A percentile compares a stretch with the other conserved stretches of the same genome.
Conservation (phyloP, 2,329 filamentous ascomycete genomes). For the Aspergillus sp. region DNA sequence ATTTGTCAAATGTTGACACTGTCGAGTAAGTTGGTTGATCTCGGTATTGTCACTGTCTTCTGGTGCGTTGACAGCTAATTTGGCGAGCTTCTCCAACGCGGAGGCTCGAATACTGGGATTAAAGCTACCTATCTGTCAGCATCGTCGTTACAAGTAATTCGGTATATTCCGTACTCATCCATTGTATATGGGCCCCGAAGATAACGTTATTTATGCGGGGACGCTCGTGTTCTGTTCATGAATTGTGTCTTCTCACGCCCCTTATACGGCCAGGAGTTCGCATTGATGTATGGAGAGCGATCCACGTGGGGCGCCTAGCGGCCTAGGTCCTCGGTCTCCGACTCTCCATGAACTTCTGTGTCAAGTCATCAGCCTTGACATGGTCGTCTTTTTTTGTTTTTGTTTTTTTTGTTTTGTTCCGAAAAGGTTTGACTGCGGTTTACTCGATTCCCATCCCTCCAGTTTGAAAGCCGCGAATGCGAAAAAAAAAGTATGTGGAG, state of each 20-base stretch:
- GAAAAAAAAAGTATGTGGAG: too few species aligned
- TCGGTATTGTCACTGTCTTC: constrained; percentile 30
- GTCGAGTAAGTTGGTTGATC: constrained; percentile 36
- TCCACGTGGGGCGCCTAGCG: constrained; percentile 1
- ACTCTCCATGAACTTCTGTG: neutral
- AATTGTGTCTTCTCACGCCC: neutral
- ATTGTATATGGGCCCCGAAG: constrained; percentile 17
- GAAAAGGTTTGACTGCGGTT: too few species aligned
- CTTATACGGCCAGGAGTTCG: neutral
- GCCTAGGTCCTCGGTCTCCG: neutral
- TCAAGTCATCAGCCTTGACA: too few species aligned
- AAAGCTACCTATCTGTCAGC: constrained; percentile 26
- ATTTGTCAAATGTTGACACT: constrained; percentile 26
- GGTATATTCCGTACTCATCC: constrained; percentile 30
- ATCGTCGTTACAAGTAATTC: neutral
- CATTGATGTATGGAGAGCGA: neutral
- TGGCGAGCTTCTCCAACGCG: constrained; percentile 46
- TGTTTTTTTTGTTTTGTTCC: too few species aligned
- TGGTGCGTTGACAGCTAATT: constrained; percentile 38
- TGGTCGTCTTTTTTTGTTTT: too few species aligned
- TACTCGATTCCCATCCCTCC: too few species aligned
- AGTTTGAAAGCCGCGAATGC: too few species aligned
- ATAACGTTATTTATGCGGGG: neutral
- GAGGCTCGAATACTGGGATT: constrained; percentile 38
- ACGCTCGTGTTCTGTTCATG: neutral